A percentile compares a stretch with the other conserved stretches of the same genome.
These are phyloP conservation scores for Boletus pseudo-olivaceus DNA, from an alignment of 768 basidiomycete species.

Conservation along the genomic window DNA sequence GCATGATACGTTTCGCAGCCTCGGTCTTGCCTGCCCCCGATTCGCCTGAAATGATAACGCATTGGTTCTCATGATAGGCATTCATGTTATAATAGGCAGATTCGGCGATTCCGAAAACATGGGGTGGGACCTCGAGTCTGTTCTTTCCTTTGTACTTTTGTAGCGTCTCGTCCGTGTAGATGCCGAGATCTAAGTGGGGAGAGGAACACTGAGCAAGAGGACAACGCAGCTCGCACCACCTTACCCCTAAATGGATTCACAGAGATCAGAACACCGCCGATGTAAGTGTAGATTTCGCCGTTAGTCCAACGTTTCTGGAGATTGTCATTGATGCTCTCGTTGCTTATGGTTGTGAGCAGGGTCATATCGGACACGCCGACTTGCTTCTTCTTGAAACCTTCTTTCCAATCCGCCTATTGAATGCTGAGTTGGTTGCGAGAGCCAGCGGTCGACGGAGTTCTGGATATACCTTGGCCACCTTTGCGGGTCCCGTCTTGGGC, in stretches of 20 bases:
- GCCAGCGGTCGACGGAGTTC: background rate
- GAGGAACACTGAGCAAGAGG: constrained; percentile 5
- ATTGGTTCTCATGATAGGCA: constrained; percentile 98
- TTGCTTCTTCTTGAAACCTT: constrained; percentile 99
- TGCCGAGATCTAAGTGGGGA: constrained; percentile 75
- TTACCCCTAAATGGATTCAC: constrained; percentile 96
- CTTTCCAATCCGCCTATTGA: constrained; percentile 95
- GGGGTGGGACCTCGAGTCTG: constrained; percentile 94
- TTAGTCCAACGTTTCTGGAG: constrained; percentile 94
- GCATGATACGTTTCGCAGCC: constrained; percentile 99
- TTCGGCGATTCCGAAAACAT: constrained; percentile 97
- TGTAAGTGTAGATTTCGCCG: constrained; percentile 98
- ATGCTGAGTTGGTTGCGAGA: constrained; percentile 7
- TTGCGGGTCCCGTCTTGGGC: constrained; percentile 54
- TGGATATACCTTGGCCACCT: constrained; percentile 69
- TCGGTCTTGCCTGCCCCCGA: constrained; percentile 99
- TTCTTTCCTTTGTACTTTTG: constrained; percentile 93
- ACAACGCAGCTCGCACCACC: constrained; percentile 7
- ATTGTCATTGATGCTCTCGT: constrained; percentile 97
- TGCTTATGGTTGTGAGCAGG: constrained; percentile 91
- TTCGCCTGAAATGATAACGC: constrained; percentile 99
- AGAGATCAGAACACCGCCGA: constrained; percentile 97
- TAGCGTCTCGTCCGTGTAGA: constrained; percentile 90
- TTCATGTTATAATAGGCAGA: constrained; percentile 99
- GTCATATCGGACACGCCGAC: constrained; percentile 99